Base-by-base conservation (phyloP, 352 stramenopile species). In the Globisporangium rhizosaccharum region DNA sequence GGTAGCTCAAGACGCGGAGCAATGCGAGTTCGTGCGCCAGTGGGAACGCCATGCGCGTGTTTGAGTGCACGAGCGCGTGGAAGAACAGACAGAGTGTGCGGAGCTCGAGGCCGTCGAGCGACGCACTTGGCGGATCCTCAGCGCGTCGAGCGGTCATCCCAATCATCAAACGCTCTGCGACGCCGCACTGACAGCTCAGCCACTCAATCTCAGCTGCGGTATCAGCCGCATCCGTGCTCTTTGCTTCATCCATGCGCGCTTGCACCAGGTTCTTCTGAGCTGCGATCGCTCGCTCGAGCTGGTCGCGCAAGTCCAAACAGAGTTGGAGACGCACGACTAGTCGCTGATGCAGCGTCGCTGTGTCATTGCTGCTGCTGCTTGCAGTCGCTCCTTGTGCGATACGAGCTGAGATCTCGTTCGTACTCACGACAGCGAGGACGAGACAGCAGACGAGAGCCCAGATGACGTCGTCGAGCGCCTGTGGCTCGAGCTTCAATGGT, bases 361-460 rank as follows among this genome's bases (percentile, higher is more conserved):
- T 9, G 2, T 42, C 50, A 18, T 9, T 20, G 3, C 2, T 18
- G 11, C 23, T 17, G 42, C 10, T 17, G 63, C 57, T 44, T 18
- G 42, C 44, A 15, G 17, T 49, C n/a, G 44, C 10, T 1, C 33
- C 8, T 10, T 12, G 33, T 12, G 53, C 36, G 17, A 52, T 3
- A 10, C 30, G 26, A 10, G 37, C n/a, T 12, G 56, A 45, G 10
- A 60, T 57, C 39, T 26, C 30, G 48, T 72, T 75, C 8, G 59
- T 61, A 33, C 65, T 71, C 23, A 23, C 50, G 33, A 88, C 63
- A n/a, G 67, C 51, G 42, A 88, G 45, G 30, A 82, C 72, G 4
- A 88, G 51, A 9, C 66, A 68, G 46, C 78, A 84, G 11, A 79
- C 61, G n/a, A 88, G 44, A 44, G 65, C 74, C 78, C 78, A 88